A percentile compares a stretch with the other conserved stretches of the same genome.
Conservation (phyloP, 83 land plant species). For the Picea engelmannii region DNA sequence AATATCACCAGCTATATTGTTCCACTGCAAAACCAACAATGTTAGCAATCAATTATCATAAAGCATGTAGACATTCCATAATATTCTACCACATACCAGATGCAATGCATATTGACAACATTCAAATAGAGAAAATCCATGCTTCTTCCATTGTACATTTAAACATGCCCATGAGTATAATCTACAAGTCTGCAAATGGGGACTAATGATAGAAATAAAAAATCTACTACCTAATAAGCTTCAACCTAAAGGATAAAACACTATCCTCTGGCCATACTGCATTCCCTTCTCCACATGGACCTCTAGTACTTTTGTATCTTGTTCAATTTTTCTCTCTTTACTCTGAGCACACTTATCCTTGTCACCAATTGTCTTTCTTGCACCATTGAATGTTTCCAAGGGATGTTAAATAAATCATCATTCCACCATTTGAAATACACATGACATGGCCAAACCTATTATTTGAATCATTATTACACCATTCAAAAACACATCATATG, state of each 20-base stretch:
- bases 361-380: constrained; percentile 52
- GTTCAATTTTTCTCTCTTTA: constrained; percentile 45
- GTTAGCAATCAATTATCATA: not conserved
- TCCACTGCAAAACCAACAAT: constrained; percentile 51
- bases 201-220: not conserved
- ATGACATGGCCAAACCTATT: not conserved
- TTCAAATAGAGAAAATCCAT: not conserved
- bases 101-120: not conserved
- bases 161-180: not conserved
- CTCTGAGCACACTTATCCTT: constrained; percentile 55
- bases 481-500: too few species aligned
- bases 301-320: constrained; percentile 60
- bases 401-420: constrained; percentile 23
- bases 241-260: constrained; percentile 35
- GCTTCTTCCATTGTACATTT: not conserved
- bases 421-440: constrained; percentile 44
- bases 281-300: constrained; percentile 69
- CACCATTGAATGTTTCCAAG: not conserved
- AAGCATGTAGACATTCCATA: not conserved
- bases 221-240: constrained; percentile 67
- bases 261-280: constrained; percentile 57
- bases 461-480: too few species aligned
- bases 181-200: not conserved
- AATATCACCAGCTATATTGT: constrained; percentile 74
- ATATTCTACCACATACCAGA: not conserved